These are phyloP conservation scores for Psilocybe cubensis DNA, from an alignment of 768 basidiomycete genomes.

Conservation along the genomic window DNA sequence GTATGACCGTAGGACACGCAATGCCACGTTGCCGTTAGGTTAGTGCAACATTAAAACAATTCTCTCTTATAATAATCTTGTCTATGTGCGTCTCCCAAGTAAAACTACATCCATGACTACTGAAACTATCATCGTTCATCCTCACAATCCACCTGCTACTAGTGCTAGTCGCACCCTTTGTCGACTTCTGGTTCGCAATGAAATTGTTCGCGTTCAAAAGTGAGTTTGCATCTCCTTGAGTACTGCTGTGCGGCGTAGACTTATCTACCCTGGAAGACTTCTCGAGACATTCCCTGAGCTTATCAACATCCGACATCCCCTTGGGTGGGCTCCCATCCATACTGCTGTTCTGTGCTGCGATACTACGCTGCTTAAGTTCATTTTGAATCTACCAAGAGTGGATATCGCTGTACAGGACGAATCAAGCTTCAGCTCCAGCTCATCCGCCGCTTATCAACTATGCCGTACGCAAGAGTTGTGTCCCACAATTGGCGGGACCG, in stretches of 20 bases:
- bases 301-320: slow-evolving; percentile 3
- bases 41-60: no score
- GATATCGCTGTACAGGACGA: not conserved
- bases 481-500: not conserved
- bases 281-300: not conserved
- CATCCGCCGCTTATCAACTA: not conserved
- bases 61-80: no score
- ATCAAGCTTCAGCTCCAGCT: not conserved
- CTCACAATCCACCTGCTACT: no score
- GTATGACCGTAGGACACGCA: no score
- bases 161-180: slow-evolving; percentile 3
- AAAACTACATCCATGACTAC: no score
- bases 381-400: not conserved
- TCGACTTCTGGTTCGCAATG: not conserved
- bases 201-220: slow-evolving; percentile 1
- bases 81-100: no score
- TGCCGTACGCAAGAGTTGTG: slow-evolving; percentile 2
- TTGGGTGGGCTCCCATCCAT: slow-evolving; percentile 1
- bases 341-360: slow-evolving; percentile 1
- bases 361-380: not conserved
- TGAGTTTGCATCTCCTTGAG: not conserved
- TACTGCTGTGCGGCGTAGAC: not conserved
- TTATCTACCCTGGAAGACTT: not conserved
- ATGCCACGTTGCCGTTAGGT: no score
- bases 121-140: no score